Evolutionary conservation across 371 early-diverging fungal genomes (phyloP).

Genomic region (Apophysomyces elegans): DNA sequence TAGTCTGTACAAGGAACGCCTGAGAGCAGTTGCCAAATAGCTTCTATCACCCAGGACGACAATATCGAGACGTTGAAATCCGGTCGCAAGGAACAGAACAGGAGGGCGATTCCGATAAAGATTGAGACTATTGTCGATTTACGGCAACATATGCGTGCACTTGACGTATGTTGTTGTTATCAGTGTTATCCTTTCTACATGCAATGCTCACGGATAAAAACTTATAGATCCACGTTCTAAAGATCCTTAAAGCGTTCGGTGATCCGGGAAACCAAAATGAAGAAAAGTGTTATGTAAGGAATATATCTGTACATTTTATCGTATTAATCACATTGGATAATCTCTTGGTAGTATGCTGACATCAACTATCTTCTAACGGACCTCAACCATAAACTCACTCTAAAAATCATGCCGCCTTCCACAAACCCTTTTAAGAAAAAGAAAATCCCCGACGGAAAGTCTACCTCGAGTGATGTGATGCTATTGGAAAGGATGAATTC

Average conservation of each 20-base stretch:
- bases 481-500: slow-evolving; percentile 44
- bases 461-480: slow-evolving; percentile 22
- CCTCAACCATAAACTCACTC: slow-evolving; percentile 54
- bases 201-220: background rate
- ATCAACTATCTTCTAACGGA: slow-evolving; percentile 59
- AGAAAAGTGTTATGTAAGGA: slow-evolving; percentile 15
- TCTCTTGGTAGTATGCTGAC: slow-evolving; percentile 23
- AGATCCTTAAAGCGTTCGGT: slow-evolving; percentile 18
- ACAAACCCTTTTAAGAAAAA: slow-evolving; percentile 45
- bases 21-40: slow-evolving; percentile 15
- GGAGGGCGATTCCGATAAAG: slow-evolving; percentile 7
- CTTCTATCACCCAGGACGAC: background rate
- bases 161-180: slow-evolving; percentile 40
- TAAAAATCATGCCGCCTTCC: slow-evolving; percentile 47
- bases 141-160: slow-evolving; percentile 49
- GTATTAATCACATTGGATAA: background rate
- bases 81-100: slow-evolving; percentile 18
- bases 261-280: slow-evolving; percentile 1
- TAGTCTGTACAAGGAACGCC: background rate
- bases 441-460: slow-evolving; percentile 23
- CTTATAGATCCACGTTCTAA: slow-evolving; percentile 32
- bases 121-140: slow-evolving; percentile 25
- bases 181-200: background rate
- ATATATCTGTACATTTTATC: background rate
- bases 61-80: slow-evolving; percentile 3